Evolutionary conservation across 768 basidiomycete species (phyloP).

Genomic region (Xerocomellus amylosporus): DNA sequence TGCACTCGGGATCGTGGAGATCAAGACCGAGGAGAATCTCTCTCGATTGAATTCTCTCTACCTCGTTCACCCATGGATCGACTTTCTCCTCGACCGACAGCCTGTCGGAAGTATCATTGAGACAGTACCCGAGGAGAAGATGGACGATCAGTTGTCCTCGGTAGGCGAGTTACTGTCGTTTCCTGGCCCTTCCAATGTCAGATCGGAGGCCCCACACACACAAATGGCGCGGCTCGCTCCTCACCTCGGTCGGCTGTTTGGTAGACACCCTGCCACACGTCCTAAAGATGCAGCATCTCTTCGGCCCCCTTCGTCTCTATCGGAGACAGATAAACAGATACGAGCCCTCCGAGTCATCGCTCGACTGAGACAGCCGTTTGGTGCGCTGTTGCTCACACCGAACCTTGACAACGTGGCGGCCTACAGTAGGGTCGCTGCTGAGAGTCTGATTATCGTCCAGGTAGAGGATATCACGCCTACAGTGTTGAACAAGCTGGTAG

Average conservation of each 20-base stretch:
- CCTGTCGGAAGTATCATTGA: background rate
- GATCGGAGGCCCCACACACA: background rate
- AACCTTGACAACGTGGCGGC: background rate
- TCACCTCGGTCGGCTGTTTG: background rate
- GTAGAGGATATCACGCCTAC: no score
- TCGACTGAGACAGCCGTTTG: background rate
- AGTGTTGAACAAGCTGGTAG: no score
- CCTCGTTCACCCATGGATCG: background rate
- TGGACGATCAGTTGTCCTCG: background rate
- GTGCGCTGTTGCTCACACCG: background rate
- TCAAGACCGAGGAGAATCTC: background rate
- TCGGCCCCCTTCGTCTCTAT: background rate
- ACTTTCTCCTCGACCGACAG: background rate
- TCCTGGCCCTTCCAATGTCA: background rate
- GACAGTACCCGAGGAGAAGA: background rate
- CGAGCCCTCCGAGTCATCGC: background rate
- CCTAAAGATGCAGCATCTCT: background rate
- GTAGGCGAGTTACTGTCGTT: background rate
- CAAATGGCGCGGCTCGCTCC: background rate
- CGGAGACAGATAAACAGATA: background rate
- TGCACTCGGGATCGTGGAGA: background rate
- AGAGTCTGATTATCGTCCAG: no score
- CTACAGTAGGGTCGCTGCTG: background rate
- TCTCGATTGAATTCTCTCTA: background rate
- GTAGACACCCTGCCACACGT: background rate